These are phyloP conservation scores for Trichoderma asperelloides DNA, from an alignment of 495 filamentous ascomycete genomes.

Conservation along the genomic window DNA sequence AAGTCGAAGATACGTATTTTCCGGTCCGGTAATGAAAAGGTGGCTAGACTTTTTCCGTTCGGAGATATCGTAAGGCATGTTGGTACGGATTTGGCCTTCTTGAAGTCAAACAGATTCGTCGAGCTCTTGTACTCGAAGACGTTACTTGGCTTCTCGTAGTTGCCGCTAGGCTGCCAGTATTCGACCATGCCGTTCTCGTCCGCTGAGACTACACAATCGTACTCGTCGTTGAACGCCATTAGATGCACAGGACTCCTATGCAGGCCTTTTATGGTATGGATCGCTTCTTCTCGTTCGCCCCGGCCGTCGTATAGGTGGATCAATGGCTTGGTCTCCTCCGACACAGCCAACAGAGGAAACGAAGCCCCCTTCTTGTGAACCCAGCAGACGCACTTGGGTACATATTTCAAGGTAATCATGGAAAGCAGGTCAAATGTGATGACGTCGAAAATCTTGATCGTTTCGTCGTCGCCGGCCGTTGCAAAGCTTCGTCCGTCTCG, in stretches of 20 bases:
- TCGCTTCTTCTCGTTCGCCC: slow-evolving; percentile 62
- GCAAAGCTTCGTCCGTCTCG: slow-evolving; percentile 91
- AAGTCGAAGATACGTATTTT: slow-evolving; percentile 92
- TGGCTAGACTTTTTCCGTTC: slow-evolving; percentile 73
- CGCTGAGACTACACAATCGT: slow-evolving; percentile 80
- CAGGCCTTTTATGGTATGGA: slow-evolving; percentile 65
- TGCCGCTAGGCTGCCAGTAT: slow-evolving; percentile 78
- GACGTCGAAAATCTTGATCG: slow-evolving; percentile 93
- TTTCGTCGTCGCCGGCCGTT: slow-evolving; percentile 76
- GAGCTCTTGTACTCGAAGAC: slow-evolving; percentile 89
- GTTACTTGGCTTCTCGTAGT: slow-evolving; percentile 82
- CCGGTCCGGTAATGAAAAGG: slow-evolving; percentile 87
- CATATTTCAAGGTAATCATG: slow-evolving; percentile 65
- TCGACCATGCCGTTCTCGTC: slow-evolving; percentile 94
- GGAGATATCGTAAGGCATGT: slow-evolving; percentile 81
- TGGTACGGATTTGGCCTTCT: slow-evolving; percentile 82
- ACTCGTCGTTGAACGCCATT: slow-evolving; percentile 82
- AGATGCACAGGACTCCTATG: slow-evolving; percentile 72
- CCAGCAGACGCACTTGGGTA: slow-evolving; percentile 81
- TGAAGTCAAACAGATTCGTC: slow-evolving; percentile 94
- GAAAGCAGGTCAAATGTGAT: slow-evolving; percentile 85
- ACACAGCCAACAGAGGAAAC: slow-evolving; percentile 79
- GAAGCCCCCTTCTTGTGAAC: slow-evolving; percentile 83
- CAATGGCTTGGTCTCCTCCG: slow-evolving; percentile 59
- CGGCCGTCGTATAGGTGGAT: slow-evolving; percentile 85